Base-by-base conservation (phyloP, 805 yeast genomes). In the Schizosaccharomyces lindneri region DNA sequence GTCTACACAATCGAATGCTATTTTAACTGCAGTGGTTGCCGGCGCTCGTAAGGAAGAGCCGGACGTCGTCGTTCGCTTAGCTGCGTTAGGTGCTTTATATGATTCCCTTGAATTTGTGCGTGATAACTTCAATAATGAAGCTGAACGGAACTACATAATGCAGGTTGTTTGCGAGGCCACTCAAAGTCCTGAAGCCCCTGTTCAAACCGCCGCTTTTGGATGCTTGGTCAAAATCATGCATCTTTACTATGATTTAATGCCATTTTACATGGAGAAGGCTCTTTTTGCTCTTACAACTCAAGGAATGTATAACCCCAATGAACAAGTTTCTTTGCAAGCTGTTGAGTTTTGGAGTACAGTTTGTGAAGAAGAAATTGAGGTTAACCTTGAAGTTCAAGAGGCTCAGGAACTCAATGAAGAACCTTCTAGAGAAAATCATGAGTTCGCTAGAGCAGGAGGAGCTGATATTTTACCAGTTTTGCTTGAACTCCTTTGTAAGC, bases 271-370 rank as follows among this genome's bases (percentile, higher is more conserved):
- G 98, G 97, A 90, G 73, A 88, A 87, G 75, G 98, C 98, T 1
- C 74, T 93, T 61, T 93, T 85, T 67, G 87, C 87, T 19, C 77
- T 93, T 63, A 89, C 97, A 4, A 88, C 90, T 55, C 74, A 82
- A 24, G 97, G 97, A 55, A 93, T 93, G 96, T 83, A 83, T 72
- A 83, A 87, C 63, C 69, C 74, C 43, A 84, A 87, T 73, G 95
- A 85, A 68, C 80, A 80, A 67, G 97, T 93, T 39, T 84, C 96
- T 0, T 87, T 97, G 70, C 89, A 90, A 97, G 97, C 98, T 39
- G 93, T 93, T 63, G 98, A 93, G 74, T 90, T 93, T 71, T 93
- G 98, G 98, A 82, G 90, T 63, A 87, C 98, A n/a, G 93, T 93
- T n/a, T 89, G 97, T 75, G 98, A 93, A 74, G 96, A 85, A 70